These are phyloP conservation scores for Martiniozyma abietophila DNA, from an alignment of 805 yeast genomes.

Conservation along the genomic window DNA sequence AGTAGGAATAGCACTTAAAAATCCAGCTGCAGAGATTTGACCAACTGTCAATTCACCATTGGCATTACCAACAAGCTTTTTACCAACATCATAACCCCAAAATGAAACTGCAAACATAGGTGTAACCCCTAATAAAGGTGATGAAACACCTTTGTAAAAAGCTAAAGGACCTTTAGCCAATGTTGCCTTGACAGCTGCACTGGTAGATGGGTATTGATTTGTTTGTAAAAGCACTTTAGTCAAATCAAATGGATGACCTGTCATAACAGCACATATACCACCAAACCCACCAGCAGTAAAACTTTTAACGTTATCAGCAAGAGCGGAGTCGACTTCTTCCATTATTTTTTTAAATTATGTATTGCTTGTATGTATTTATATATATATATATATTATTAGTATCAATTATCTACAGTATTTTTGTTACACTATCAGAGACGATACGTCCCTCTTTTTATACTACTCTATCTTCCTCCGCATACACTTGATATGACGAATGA, in stretches of 20 bases:
- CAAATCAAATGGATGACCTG: slow-evolving; percentile 95
- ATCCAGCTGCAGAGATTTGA: slow-evolving; percentile 86
- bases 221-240: slow-evolving; percentile 90
- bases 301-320: slow-evolving; percentile 75
- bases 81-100: slow-evolving; percentile 97
- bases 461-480: too few relatives aligned
- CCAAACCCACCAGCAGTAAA: slow-evolving; percentile 94
- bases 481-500: too few relatives aligned
- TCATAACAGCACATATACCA: slow-evolving; percentile 88
- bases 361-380: slow-evolving; percentile 3
- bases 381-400: neutral
- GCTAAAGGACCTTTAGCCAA: slow-evolving; percentile 68
- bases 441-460: too few relatives aligned
- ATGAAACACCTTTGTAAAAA: slow-evolving; percentile 86
- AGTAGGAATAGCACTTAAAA: slow-evolving; percentile 88
- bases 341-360: too few relatives aligned
- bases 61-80: slow-evolving; percentile 49
- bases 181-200: slow-evolving; percentile 62
- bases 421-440: too few relatives aligned
- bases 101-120: slow-evolving; percentile 98
- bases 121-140: slow-evolving; percentile 93
- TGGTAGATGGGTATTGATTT: slow-evolving; percentile 52
- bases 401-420: too few relatives aligned
- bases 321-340: slow-evolving; percentile 29
- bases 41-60: slow-evolving; percentile 36